These are phyloP conservation scores for Glebionis coronaria DNA, from an alignment of 129 eudicot genomes.

Conservation along the genomic window DNA sequence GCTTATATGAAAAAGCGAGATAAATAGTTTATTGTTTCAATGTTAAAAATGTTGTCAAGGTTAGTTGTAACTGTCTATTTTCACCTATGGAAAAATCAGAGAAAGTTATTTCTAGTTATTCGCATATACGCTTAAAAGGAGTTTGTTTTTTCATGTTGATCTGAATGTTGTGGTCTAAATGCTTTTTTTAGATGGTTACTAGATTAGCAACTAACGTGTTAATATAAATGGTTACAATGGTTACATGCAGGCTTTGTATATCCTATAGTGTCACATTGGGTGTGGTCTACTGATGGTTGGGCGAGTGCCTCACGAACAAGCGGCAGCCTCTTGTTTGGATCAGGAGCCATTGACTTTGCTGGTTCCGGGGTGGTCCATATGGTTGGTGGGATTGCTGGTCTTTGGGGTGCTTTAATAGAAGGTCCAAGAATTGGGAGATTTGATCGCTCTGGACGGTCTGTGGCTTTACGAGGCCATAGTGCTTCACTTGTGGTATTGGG, in stretches of 20 bases:
- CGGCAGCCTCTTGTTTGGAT: slow-evolving; percentile 47
- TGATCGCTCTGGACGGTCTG: slow-evolving; percentile 51
- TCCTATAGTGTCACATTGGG: slow-evolving; percentile 66
- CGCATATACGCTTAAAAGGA: too few relatives aligned
- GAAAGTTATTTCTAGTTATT: too few relatives aligned
- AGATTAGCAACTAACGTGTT: slow-evolving; percentile 2
- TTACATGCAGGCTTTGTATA: slow-evolving; percentile 50
- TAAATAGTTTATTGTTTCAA: not conserved
- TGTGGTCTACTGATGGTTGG: slow-evolving; percentile 78
- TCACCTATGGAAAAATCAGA: not conserved
- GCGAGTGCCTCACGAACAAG: slow-evolving; percentile 50
- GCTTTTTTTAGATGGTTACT: not conserved
- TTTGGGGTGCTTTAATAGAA: slow-evolving; percentile 69
- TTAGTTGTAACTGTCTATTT: not conserved
- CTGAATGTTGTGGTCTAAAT: too few relatives aligned
- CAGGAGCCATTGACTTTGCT: slow-evolving; percentile 69
- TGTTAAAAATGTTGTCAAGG: not conserved
- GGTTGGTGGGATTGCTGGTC: slow-evolving; percentile 76
- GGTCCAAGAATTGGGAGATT: slow-evolving; percentile 71
- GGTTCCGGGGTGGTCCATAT: slow-evolving; percentile 77
- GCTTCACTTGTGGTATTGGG: slow-evolving; percentile 64
- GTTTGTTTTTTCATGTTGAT: too few relatives aligned
- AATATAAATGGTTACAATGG: slow-evolving; percentile 8
- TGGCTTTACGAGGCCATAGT: slow-evolving; percentile 64
- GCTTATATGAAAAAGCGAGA: too few relatives aligned